Evolutionary conservation across 2,329 filamentous ascomycete species (phyloP), one percentile per base, ranked within the genome.

Genomic region (Didymella segeticola): DNA sequence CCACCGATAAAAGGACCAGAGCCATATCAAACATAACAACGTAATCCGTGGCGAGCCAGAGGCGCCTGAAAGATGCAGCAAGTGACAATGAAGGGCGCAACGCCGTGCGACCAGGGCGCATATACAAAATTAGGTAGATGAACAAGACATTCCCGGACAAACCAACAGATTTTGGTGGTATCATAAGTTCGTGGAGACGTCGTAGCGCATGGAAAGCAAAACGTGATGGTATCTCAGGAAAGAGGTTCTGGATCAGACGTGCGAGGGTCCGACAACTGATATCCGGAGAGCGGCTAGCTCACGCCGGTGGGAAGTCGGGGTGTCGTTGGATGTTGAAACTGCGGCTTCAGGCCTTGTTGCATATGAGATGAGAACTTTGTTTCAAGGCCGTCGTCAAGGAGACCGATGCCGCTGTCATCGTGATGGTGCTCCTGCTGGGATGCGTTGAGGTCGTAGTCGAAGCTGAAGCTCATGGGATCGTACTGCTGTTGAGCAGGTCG

Each of bases 371-470:
- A 61, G 43, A 72, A 72, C 39, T 72, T 74, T 12, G 69, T 63
- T 17, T 74, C 71, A 29, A 73, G 67, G n/a, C 65, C 61, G 26
- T 75, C 71, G 29, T 74, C 70, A 5, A 72, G 61, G 15, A 71
- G 65, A 42, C 63, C 67, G 27, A 73, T 73, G 15, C 69, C 70
- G 53, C 70, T 73, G 47, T 75, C 72, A 43, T 74, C 70, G 43
- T 68, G 69, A 45, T 60, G 68, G 14, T 55, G 57, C 30, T 75
- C 71, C 50, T 69, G 64, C 45, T 73, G 70, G 2, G 68, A 63
- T 9, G 64, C 61, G 20, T 61, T 61, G 52, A 74, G 62, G 23
- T 69, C 67, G 41, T 73, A 65, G 17, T 69, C 69, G 38, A 72
- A 67, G 39, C 62, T 64, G 63, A 74, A 73, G 57, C 61, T 70